These are phyloP conservation scores for Podaxis sp. DNA, from an alignment of 768 basidiomycete genomes.

Conservation along the genomic window DNA sequence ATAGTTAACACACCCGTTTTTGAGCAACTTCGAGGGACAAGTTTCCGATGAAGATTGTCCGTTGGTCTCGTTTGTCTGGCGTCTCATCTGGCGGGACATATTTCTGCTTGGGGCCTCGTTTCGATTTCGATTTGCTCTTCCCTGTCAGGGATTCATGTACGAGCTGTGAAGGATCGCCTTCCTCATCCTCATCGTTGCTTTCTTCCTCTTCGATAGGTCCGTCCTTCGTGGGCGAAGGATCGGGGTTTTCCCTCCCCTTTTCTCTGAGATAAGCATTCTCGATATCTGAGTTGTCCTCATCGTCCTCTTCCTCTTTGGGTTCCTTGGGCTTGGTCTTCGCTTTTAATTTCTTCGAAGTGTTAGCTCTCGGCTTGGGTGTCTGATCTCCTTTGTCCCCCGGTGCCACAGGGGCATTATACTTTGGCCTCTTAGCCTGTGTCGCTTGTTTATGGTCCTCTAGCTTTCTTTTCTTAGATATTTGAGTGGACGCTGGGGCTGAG, in stretches of 20 bases:
- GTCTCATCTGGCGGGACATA: constrained; percentile 69
- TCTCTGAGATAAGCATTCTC: constrained; percentile 4
- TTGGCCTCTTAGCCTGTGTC: constrained; percentile 21
- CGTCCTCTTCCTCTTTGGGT: constrained; percentile 11
- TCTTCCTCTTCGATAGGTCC: constrained; percentile 15
- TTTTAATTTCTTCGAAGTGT: constrained; percentile 3
- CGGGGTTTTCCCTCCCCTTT: constrained; percentile 16
- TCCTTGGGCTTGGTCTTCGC: constrained; percentile 4
- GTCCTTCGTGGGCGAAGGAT: constrained; percentile 4
- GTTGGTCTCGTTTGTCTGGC: constrained; percentile 61
- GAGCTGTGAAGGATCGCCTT: constrained; percentile 23
- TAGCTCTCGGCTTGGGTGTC: background rate
- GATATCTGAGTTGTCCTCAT: constrained; percentile 14
- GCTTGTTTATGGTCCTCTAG: constrained; percentile 17
- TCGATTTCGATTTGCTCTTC: constrained; percentile 26
- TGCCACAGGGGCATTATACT: constrained; percentile 14
- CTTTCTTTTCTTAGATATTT: constrained; percentile 28
- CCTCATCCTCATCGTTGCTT: constrained; percentile 18
- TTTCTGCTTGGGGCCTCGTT: constrained; percentile 31
- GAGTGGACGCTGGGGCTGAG: background rate
- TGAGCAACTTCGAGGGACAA: constrained; percentile 73
- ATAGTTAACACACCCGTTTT: constrained; percentile 54
- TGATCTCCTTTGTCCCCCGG: constrained; percentile 1
- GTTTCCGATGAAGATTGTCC: constrained; percentile 93
- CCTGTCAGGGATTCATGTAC: constrained; percentile 59